A percentile compares a stretch with the other conserved stretches of the same genome.
phyloP scores from a whole-genome alignment of 2,329 filamentous ascomycete species.

The Claviceps africana region DNA sequence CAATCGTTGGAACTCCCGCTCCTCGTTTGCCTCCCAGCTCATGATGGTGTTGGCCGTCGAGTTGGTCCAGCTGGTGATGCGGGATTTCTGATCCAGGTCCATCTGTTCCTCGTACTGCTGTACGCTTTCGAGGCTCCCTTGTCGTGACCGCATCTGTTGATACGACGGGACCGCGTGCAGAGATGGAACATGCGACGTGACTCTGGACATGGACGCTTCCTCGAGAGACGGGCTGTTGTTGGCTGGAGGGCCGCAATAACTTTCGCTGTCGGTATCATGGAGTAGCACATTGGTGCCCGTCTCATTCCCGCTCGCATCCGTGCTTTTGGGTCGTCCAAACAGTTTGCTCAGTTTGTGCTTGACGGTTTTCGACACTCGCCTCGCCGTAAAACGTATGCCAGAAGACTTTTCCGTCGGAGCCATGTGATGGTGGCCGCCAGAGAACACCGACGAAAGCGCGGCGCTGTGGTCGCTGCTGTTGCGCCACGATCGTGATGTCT shows the following conservation, averaged over 20 bases:
- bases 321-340: constrained; percentile 17
- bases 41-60: constrained; percentile 44
- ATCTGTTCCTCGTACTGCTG: constrained; percentile 23
- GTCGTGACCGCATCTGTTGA: constrained; percentile 35
- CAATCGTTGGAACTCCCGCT: constrained; percentile 42
- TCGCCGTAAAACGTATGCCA: constrained; percentile 35
- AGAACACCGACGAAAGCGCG: constrained; percentile 19
- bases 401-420: constrained; percentile 14
- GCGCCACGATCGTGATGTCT: constrained; percentile 35
- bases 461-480: constrained; percentile 28
- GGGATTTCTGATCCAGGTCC: constrained; percentile 39
- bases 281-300: constrained; percentile 3
- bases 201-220: constrained; percentile 31
- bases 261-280: constrained; percentile 15
- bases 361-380: constrained; percentile 48
- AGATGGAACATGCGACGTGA: constrained; percentile 35
- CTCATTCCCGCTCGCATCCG: constrained; percentile 5
- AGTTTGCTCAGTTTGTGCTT: constrained; percentile 43
- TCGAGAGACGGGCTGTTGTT: constrained; percentile 22
- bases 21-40: constrained; percentile 23
- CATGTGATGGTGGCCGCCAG: constrained; percentile 8
- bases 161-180: constrained; percentile 32
- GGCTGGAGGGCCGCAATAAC: constrained; percentile 18
- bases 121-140: constrained; percentile 41
- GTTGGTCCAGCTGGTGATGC: constrained; percentile 60